Base-by-base conservation (phyloP, 148 eudicot species). In the Hydrangea macrophylla region DNA sequence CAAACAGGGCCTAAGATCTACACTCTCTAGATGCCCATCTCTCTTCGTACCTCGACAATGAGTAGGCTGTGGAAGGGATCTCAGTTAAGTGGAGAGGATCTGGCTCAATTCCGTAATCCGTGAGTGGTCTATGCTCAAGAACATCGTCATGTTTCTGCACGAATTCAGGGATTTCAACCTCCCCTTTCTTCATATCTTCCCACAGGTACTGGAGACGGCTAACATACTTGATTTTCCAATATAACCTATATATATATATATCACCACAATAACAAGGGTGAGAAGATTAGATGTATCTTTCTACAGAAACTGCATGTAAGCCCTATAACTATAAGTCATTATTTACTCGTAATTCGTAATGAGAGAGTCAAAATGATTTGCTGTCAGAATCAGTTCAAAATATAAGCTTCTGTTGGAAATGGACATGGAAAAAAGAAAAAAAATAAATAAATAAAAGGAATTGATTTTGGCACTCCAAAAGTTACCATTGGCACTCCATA, bases 101-200 rank as follows among this genome's bases (percentile, higher is more conserved):
- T 0, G 99, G 96, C 77, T 94, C 99, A 10, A 90, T 90, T 24
- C 99, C 97, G 64, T 94, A 94, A 77, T 94, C 99, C 22, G 97
- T 94, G 37, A 94, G 79, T 12, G 97, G 99, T 73, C 99, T 82
- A 75, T 94, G 81, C 83, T 94, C 97, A 2, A 94, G 87, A 69
- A 94, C 64, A 60, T 86, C 79, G 55, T 94, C 97, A n/a, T 94
- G 99, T 26, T 74, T 60, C 68, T 75, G 77, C 76, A 94, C 99
- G 73, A 94, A 90, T 27, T 87, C 96, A 0, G 96, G 97, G 70
- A 90, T 85, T 80, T 94, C 97, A 26, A 86, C 51, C 59, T 85
- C 86, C 68, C 85, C 93, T 73, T 88, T 87, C 86, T 84, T 94
- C 64, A 94, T 79, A 65, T 91, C 91, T 32, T 94, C 92, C 98